Evolutionary conservation across 352 stramenopile species (phyloP).

Genomic region (Globisporangium abappressorium): DNA sequence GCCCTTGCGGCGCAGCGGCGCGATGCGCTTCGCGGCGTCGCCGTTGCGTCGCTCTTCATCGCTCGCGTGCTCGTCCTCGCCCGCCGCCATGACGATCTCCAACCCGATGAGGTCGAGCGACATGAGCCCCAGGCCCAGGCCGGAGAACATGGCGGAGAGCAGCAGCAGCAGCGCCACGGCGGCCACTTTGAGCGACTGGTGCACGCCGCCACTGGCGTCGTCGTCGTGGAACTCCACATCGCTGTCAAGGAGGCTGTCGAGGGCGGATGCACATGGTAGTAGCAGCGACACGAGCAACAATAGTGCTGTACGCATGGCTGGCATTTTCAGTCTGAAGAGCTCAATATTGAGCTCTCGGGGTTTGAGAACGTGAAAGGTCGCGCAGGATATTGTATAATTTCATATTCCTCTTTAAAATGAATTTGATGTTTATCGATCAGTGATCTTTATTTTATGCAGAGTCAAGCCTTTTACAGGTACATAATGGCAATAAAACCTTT

Average conservation of each 20-base stretch:
- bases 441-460: neutral
- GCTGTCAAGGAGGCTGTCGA: slow-evolving; percentile 7
- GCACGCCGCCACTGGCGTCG: slow-evolving; percentile 11
- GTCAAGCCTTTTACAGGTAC: neutral
- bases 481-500: neutral
- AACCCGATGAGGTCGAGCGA: slow-evolving; percentile 96
- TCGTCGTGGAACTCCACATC: neutral
- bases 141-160: slow-evolving; percentile 92
- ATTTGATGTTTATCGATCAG: neutral
- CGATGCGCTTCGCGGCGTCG: slow-evolving; percentile 67
- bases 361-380: slow-evolving; percentile 1
- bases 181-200: slow-evolving; percentile 38
- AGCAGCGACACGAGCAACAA: slow-evolving; percentile 10
- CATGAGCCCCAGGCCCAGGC: slow-evolving; percentile 96
- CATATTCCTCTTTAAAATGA: neutral
- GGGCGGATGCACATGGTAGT: neutral
- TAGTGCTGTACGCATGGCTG: neutral
- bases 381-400: no score
- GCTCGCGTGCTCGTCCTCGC: slow-evolving; percentile 83
- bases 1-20: slow-evolving; percentile 91
- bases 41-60: slow-evolving; percentile 59
- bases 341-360: neutral
- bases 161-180: slow-evolving; percentile 56
- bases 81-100: slow-evolving; percentile 93
- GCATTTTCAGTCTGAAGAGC: neutral